Base-by-base conservation (phyloP, 768 basidiomycete species). In the Leccinellum albellum region DNA sequence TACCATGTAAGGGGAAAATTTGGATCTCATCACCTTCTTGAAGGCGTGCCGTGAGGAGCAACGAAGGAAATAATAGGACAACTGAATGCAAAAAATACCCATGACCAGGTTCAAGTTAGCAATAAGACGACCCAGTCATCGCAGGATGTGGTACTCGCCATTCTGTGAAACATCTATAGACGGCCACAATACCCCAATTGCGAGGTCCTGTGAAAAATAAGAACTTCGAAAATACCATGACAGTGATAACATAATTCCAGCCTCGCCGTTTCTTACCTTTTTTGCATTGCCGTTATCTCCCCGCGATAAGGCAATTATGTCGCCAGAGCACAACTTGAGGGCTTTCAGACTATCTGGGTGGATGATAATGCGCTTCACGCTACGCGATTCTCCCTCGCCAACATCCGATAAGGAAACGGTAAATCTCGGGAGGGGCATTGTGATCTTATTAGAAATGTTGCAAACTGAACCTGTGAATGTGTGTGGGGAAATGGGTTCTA, bases 181-280 rank as follows among this genome's bases (percentile, higher is more conserved):
- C n/a, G 89, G 89, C 90, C 90, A 92, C 63, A 82, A 79, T 47
- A 85, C 73, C 6, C 90, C 91, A 53, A 91, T 75, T 13, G 85
- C 82, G 69, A 86, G 85, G 45, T 77, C 71, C 86, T 88, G 65
- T 60, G 50, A 50, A 55, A 60, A 64, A 63, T 64, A 37, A 63
- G 50, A 54, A 61, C n/a, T 26, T 60, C 20, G 51, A 57, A 56
- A 45, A 54, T 37, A 55, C n/a, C 26, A 53, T 51, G 56, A 51
- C 45, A 48, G 54, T 31, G 47, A 32, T 26, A 54, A 51, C 15
- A 50, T 44, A 55, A 45, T 58, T 51, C 50, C 54, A 55, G 57
- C 56, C 51, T 58, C 52, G 53, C 51, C n/a, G 15, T 58, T 54
- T 54, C 71, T 72, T 65, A 77, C 77, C 70, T 72, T 74, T 59